Evolutionary conservation across 2,329 filamentous ascomycete species (phyloP), one percentile per base, ranked within the genome.

Genomic region (Diaporthe humulicola): DNA sequence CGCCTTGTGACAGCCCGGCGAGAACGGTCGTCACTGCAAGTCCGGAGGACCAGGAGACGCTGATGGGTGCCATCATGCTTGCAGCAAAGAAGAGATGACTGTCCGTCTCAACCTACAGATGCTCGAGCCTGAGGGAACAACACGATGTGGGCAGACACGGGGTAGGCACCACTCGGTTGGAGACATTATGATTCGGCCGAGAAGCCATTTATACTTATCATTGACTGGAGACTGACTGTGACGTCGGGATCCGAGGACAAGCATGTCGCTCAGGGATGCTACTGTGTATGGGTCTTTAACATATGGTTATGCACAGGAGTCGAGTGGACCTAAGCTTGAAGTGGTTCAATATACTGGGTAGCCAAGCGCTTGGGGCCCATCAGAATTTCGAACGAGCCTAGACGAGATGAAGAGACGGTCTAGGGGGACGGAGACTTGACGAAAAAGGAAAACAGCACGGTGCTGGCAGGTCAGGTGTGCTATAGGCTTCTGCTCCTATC

Each of bases 1-100:
- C 76, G 19, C 77, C 82, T 7, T 78, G 73, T 12, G 78, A 77
- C 14, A 71, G 52, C 33, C 73, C 60, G 25, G 75, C 71, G 48
- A 80, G 77, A 52, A 76, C 30, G n/a, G 66, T 50, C 17, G 40
- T 50, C 28, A 73, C 64, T 45, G 60, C 56, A 17, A 76, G 67
- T 19, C 71, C 72, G 15, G 45, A 54, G 19, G 60, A 67, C 28
- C 36, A 71, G 52, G 61, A 48, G n/a, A 42, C 60, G 25, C n/a
- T 48, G 28, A 42, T 33, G 10, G 66, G 71, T 30, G 75, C 71
- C 75, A 75, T 76, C 28, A 50, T 57, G 60, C 48, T 72, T 36
- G 48, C 45, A 45, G 38, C 42, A 45, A 42, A 61, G 67, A 70
- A 69, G 72, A 67, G 72, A 72, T 60, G 58, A 30, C 69, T 25